Evolutionary conservation across 352 stramenopile species (phyloP), one percentile per base, ranked within the genome.

Genomic region (Phytophthora pluvialis): DNA sequence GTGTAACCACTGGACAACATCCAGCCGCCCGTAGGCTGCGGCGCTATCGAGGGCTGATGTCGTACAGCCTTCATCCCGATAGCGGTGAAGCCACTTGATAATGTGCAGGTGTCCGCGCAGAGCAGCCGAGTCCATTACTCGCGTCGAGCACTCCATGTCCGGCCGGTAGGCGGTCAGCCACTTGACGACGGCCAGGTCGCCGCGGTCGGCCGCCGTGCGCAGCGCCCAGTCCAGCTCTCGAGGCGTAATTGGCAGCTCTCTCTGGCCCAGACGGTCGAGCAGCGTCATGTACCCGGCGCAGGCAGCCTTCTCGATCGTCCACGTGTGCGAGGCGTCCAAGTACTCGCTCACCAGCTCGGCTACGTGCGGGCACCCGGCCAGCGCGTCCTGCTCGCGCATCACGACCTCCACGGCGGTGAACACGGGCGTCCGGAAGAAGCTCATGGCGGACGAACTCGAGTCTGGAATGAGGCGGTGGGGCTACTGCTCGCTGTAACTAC

Each of bases 121-220:
- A 52, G 87, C 87, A 0, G 87, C 85, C 57, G 85, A 93, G 70
- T 95, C 84, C 83, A 95, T 91, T n/a, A 90, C 75, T 60, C 77
- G 81, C 29, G 78, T 78, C 1, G 81, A 88, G 15, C 87, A 77
- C 10, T 77, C 72, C 56, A 76, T 80, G 28, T 80, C 64, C 5
- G 81, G 80, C 1, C 79, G 70, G 50, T 93, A 88, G 0, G 68
- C 63, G 25, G 77, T 86, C 13, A 90, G 64, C 86, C 86, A 95
- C 44, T 81, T 64, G 5, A 95, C 71, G 13, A 90, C 67, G 15
- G 33, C 43, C 29, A 95, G 33, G 42, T 91, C 75, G 36, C 84
- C 84, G n/a, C 80, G 72, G 68, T 93, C 86, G 4, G 86, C 83
- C 8, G 86, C 86, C 13, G 70, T 86, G 45, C 84, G 80, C 46